Base-by-base conservation (phyloP, 768 basidiomycete species). In the Heimioporus sp. region DNA sequence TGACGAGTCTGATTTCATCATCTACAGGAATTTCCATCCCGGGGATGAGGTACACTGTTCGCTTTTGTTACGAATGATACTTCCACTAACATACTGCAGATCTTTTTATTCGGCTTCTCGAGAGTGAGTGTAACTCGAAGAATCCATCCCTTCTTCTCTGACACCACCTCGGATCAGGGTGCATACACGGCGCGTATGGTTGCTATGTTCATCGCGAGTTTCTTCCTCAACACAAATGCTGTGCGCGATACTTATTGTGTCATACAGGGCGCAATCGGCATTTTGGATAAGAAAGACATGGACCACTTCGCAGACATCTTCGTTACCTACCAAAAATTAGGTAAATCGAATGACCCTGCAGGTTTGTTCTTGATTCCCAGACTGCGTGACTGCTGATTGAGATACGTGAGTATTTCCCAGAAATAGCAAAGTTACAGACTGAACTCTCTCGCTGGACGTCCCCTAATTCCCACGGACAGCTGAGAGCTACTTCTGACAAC, bases 151-250 rank as follows among this genome's bases (percentile, higher is more conserved):
- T 17, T 24, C 20, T 32, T 28, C 42, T 42, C 53, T 65, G 32
- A 62, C 42, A 7, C 21, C 17, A 28, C 3, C 24, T 28, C 5
- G 3, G 11, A 41, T 34, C 50, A 87, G 86, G 87, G 87, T 6
- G 87, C 86, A 55, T 90, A 88, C 63, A 88, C 87, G 0, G 87
- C 78, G 7, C 76, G 87, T 31, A 87, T 87, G 84, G 75, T 87
- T 10, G 85, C 85, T 9, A 77, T 77, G 73, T 79, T 89, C 59
- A 83, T 52, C 47, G 49, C 13, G 42, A 40, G 46, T 47, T 49
- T 53, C 49, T 19, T 31, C 17, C 15, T 9, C 20, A 28, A 15
- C 5, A 5, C 24, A 12, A 43, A 34, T 15, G 45, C 20, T 15
- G n/a, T 5, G 15, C 24, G 9, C 15, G 8, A 32, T 34, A 10